Evolutionary conservation across 2,329 filamentous ascomycete genomes (phyloP).

Genomic region (Didymella keratinophila): DNA sequence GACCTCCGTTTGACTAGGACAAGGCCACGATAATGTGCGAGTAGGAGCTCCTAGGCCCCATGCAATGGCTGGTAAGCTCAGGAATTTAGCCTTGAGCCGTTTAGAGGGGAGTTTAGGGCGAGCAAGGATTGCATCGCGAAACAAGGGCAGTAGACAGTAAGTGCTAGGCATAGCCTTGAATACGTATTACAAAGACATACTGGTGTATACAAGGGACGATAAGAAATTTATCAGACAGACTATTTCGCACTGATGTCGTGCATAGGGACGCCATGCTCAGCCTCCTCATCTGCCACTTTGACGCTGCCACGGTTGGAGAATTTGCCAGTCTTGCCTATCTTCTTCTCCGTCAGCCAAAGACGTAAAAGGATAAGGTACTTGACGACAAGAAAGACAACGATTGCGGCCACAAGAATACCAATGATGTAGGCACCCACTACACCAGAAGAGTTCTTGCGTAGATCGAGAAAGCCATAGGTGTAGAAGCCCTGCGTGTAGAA

Average conservation of each 20-base stretch:
- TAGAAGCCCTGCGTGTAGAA: constrained; percentile 75
- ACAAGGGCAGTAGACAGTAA: background rate
- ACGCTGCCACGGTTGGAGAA: constrained; percentile 27
- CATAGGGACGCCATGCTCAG: constrained; percentile 31
- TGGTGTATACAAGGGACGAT: background rate
- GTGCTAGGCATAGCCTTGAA: background rate
- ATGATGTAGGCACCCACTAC: constrained; percentile 71
- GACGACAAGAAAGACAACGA: constrained; percentile 54
- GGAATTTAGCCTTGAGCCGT: constrained; percentile 7
- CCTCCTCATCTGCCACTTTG: constrained; percentile 23
- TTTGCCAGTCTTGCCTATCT: constrained; percentile 52
- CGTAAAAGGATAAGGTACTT: constrained; percentile 51
- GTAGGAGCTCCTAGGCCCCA: constrained; percentile 14
- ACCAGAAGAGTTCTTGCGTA: constrained; percentile 56
- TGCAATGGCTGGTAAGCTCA: constrained; percentile 20
- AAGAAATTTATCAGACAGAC: background rate
- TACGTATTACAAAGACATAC: constrained; percentile 13
- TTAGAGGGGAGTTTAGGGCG: constrained; percentile 3
- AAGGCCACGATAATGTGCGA: constrained; percentile 20
- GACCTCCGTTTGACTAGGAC: constrained; percentile 12
- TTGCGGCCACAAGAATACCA: constrained; percentile 51
- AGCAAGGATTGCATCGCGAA: constrained; percentile 1
- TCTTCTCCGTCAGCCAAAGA: constrained; percentile 55
- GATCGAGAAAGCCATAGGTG: constrained; percentile 79
- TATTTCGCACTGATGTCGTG: constrained; percentile 32